Evolutionary conservation across 2,329 filamentous ascomycete species (phyloP).

Genomic region (Lasiodiplodia sp.): DNA sequence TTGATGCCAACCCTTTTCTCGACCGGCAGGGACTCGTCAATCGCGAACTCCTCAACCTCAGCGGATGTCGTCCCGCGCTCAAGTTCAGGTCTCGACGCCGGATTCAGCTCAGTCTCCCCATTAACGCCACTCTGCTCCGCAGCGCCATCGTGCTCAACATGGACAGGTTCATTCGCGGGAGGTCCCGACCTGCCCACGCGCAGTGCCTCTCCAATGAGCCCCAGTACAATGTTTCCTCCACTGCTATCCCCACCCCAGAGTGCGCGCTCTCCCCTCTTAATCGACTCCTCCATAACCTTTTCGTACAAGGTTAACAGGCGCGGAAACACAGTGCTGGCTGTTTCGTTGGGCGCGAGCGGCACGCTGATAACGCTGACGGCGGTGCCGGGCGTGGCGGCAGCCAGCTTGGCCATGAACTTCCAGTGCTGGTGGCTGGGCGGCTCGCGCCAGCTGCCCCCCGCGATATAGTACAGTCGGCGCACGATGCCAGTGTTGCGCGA

Average conservation of each 20-base stretch:
- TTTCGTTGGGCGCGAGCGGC: constrained; percentile 62
- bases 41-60: constrained; percentile 12
- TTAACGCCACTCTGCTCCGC: constrained; percentile 31
- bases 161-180: not conserved
- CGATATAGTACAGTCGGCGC: constrained; percentile 61
- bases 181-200: constrained; percentile 36
- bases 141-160: not conserved
- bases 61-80: not conserved
- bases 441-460: constrained; percentile 64
- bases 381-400: constrained; percentile 49
- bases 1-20: not conserved
- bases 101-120: constrained; percentile 25
- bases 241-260: constrained; percentile 63
- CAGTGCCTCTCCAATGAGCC: constrained; percentile 50
- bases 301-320: constrained; percentile 56
- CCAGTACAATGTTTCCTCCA: constrained; percentile 61
- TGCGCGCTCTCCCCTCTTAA: constrained; percentile 50
- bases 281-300: constrained; percentile 49
- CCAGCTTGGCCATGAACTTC: constrained; percentile 58
- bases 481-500: not conserved
- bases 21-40: constrained; percentile 11
- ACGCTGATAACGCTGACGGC: constrained; percentile 59
- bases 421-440: constrained; percentile 61
- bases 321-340: constrained; percentile 59
- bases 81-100: not conserved